Conservation (phyloP, 441 rosid genomes). For the Bruguiera hainesii region DNA sequence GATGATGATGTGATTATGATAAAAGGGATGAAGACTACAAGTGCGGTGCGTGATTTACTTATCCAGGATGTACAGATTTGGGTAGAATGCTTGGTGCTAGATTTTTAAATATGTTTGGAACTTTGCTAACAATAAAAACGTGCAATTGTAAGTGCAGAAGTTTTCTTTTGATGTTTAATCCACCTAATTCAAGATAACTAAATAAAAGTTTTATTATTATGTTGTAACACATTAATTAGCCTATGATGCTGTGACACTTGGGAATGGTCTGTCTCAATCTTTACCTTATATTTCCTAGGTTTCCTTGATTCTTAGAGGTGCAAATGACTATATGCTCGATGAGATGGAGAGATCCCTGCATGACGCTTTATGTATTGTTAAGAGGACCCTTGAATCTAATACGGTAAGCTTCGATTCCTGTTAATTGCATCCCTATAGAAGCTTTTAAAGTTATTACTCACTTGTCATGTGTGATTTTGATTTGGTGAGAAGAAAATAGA, state of each 20-base stretch:
- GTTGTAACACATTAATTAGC: background rate
- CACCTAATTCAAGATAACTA: background rate
- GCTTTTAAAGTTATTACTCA: background rate
- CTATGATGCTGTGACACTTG: background rate
- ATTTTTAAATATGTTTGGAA: no score
- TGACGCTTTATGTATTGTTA: conserved; percentile 81
- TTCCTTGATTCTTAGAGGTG: conserved; percentile 94
- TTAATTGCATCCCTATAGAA: background rate
- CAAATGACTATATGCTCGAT: conserved; percentile 97
- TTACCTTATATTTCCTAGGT: conserved; percentile 42
- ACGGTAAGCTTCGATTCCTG: conserved; percentile 42
- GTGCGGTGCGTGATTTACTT: conserved; percentile 55
- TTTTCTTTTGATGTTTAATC: no score
- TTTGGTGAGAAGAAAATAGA: no score
- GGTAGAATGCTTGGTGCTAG: no score
- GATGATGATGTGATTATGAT: conserved; percentile 92
- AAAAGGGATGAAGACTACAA: conserved; percentile 86
- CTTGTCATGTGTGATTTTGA: background rate
- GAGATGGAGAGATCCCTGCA: conserved; percentile 99
- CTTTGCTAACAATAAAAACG: no score
- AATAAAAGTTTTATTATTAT: background rate
- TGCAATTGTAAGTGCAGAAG: no score
- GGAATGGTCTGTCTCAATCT: background rate
- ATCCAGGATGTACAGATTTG: no score
- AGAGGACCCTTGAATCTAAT: conserved; percentile 96